Evolutionary conservation across 2,329 filamentous ascomycete genomes (phyloP), one percentile per base, ranked within the genome.

Genomic region (Dendrostoma leiphaemia): DNA sequence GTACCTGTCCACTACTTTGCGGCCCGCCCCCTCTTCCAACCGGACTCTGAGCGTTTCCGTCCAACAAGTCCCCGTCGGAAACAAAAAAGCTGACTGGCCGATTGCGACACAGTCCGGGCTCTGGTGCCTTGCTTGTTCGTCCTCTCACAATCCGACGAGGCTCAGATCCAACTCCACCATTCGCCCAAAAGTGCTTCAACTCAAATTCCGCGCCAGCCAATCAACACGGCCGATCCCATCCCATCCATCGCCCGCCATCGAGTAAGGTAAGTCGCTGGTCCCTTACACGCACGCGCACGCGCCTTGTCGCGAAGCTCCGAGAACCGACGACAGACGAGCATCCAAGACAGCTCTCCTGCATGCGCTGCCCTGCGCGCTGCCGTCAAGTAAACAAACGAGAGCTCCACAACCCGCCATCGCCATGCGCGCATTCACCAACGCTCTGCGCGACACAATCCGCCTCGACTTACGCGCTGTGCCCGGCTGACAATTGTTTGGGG

Each of bases 151-250:
- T 34, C 48, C 54, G 45, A 52, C 52, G 40, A 51, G 51, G 46
- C 44, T 48, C 52, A 57, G 45, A 51, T 49, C 52, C 53, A 59
- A 56, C 57, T 59, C 57, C 57, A 59, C 54, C 56, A 59, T 53
- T 59, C 57, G 53, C 50, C 48, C 47, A 49, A 51, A 51, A 44
- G 21, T 57, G 52, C 53, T 35, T 53, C 54, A 53, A 51, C 46
- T 44, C 46, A 53, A 56, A 48, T 49, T n/a, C 49, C 45, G 45
- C 32, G 29, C 46, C 50, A 57, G 57, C 57, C 57, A 59, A 59
- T 59, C 57, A 59, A 34, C 51, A 34, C 37, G 26, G 31, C 44
- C 35, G 44, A 48, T 49, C 48, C 46, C n/a, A 26, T 34, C 29
- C 37, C 44, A 45, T 48, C 31, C 52, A 55, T 55, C 56, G 56